Percentiles rank a stretch among this genome's conserved stretches.
These are phyloP conservation scores for Clarireedia paspali DNA, from an alignment of 2,329 filamentous ascomycete genomes.

Conservation along the genomic window DNA sequence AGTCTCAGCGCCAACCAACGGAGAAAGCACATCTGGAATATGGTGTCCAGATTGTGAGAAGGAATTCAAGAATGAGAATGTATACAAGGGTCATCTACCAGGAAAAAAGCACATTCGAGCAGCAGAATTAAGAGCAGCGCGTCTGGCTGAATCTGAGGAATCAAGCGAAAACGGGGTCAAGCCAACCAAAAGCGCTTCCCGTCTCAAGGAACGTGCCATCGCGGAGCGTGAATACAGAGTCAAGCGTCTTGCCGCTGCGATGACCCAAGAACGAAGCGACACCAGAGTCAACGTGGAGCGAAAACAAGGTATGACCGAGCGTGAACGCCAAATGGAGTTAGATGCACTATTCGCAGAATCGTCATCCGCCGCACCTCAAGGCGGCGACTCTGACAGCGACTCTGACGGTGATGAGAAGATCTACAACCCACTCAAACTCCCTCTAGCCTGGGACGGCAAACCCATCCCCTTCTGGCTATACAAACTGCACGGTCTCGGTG, in stretches of 20 bases:
- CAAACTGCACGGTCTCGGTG: conserved; percentile 88
- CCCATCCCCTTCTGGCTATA: conserved; percentile 99
- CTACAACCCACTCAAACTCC: conserved; percentile 94
- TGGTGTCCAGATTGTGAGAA: conserved; percentile 93
- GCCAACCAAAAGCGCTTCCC: conserved; percentile 29
- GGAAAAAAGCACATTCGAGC: conserved; percentile 92
- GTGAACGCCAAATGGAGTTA: conserved; percentile 87
- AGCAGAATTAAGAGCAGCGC: conserved; percentile 55
- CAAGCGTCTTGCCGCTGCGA: conserved; percentile 68
- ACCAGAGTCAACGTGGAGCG: conserved; percentile 93
- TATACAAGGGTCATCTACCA: conserved; percentile 80
- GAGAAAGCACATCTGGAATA: conserved; percentile 51
- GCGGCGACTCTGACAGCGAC: conserved; percentile 53
- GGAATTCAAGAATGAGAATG: conserved; percentile 91
- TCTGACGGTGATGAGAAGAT: conserved; percentile 77
- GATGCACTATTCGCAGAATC: conserved; percentile 71
- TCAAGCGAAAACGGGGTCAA: conserved; percentile 21
- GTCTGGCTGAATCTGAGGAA: conserved; percentile 34
- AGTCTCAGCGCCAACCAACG: conserved; percentile 16
- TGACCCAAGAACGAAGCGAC: conserved; percentile 81
- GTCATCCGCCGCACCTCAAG: conserved; percentile 30
- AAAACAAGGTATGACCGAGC: conserved; percentile 94
- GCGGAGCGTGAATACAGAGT: conserved; percentile 84
- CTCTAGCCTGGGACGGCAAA: conserved; percentile 96
- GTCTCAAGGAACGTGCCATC: conserved; percentile 80